These are phyloP conservation scores for Mycosarcoma maydis DNA, from an alignment of 1,284 basidiomycete genomes.

Conservation along the genomic window DNA sequence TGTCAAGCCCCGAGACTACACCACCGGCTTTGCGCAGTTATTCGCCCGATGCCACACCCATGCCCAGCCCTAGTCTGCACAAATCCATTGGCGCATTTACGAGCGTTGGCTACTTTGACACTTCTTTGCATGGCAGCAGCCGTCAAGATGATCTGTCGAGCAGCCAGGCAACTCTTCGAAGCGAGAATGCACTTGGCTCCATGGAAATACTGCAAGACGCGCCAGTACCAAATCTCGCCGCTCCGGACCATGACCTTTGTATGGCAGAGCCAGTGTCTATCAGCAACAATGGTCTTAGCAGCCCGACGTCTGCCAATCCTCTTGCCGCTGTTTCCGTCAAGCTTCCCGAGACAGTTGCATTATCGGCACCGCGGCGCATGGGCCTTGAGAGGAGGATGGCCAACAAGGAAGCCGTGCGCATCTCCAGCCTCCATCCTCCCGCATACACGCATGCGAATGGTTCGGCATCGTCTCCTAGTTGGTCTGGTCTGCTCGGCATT, in stretches of 20 bases:
- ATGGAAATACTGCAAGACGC: conserved; percentile 32
- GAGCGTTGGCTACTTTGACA: conserved; percentile 41
- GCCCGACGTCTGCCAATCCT: conserved; percentile 1
- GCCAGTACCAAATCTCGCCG: background rate
- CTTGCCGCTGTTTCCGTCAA: conserved; percentile 6
- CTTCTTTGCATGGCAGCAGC: background rate
- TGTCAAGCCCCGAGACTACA: conserved; percentile 15
- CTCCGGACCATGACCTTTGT: conserved; percentile 8
- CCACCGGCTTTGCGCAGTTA: conserved; percentile 25
- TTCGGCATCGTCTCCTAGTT: conserved; percentile 20
- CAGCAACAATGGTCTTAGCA: conserved; percentile 1
- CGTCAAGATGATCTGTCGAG: background rate
- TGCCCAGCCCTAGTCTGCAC: conserved; percentile 54
- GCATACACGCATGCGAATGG: background rate
- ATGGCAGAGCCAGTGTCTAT: background rate
- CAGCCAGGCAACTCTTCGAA: background rate
- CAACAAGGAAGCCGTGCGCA: conserved; percentile 25
- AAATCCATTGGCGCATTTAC: conserved; percentile 33
- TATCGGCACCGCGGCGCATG: conserved; percentile 18
- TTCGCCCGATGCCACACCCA: conserved; percentile 55
- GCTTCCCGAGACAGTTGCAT: conserved; percentile 9
- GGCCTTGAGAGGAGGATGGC: conserved; percentile 26
- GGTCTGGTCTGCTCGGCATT: conserved; percentile 24
- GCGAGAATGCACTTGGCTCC: conserved; percentile 4
- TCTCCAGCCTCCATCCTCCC: conserved; percentile 16